phyloP scores from a whole-genome alignment of 257 asterid genomes.

The Misopates orontium region DNA sequence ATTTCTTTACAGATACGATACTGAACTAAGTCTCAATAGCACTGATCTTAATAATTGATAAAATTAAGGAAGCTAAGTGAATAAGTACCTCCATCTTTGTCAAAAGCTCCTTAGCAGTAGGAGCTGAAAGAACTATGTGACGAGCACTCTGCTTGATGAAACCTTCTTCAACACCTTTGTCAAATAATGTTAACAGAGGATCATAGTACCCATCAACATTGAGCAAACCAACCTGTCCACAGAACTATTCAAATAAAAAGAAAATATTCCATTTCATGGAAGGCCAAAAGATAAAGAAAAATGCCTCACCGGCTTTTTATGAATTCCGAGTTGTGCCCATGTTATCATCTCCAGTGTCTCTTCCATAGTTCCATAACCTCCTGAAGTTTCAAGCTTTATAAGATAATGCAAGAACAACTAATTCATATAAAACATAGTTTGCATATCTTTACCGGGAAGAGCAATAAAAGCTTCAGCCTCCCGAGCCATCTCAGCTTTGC shows the following conservation, averaged over 20 bases:
- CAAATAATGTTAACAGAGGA: slow-evolving; percentile 75
- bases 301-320: slow-evolving; percentile 75
- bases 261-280: not conserved
- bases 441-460: slow-evolving; percentile 76
- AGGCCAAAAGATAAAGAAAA: slow-evolving; percentile 4
- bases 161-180: slow-evolving; percentile 97
- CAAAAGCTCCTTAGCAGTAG: slow-evolving; percentile 75
- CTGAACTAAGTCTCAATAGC: not conserved
- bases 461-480: slow-evolving; percentile 93
- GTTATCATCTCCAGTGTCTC: slow-evolving; percentile 95
- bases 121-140: slow-evolving; percentile 82
- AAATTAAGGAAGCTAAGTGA: not conserved
- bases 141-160: slow-evolving; percentile 91
- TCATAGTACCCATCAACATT: slow-evolving; percentile 95
- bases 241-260: slow-evolving; percentile 21
- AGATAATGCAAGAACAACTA: not conserved
- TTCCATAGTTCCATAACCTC: slow-evolving; percentile 99
- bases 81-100: slow-evolving; percentile 79
- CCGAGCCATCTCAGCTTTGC: slow-evolving; percentile 94
- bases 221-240: slow-evolving; percentile 83
- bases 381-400: slow-evolving; percentile 32
- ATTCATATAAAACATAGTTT: not conserved
- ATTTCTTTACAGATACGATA: not conserved
- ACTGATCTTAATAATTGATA: not conserved
- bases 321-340: slow-evolving; percentile 99